Evolutionary conservation across 164 flowering plant species (phyloP).

Genomic region (Echeveria elegans): DNA sequence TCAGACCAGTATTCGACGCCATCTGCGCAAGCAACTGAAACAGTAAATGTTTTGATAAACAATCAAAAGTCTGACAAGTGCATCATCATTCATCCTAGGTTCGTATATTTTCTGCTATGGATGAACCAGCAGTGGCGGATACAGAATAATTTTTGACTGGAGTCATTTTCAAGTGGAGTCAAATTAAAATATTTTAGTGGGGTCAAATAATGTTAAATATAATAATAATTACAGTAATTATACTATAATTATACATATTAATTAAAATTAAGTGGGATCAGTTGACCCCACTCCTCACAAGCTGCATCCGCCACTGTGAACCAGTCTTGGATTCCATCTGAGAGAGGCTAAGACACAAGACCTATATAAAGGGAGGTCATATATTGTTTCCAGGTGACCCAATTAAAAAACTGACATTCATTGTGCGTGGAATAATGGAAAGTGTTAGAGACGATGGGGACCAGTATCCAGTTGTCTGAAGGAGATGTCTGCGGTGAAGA

Average conservation of each 20-base stretch:
- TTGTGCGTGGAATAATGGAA: constrained; percentile 63
- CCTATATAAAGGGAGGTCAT: constrained; percentile 56
- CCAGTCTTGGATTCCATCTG: constrained; percentile 65
- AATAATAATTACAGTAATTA: too few relatives aligned
- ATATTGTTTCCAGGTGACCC: constrained; percentile 41
- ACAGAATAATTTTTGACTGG: too few relatives aligned
- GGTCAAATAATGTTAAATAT: too few relatives aligned
- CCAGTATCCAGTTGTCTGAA: constrained; percentile 33
- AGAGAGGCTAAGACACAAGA: constrained; percentile 57
- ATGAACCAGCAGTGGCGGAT: too few relatives aligned
- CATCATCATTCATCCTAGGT: constrained; percentile 33
- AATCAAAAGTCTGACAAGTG: not conserved
- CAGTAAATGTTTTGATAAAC: too few relatives aligned
- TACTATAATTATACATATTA: too few relatives aligned
- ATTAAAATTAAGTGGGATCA: too few relatives aligned
- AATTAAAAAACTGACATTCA: constrained; percentile 53
- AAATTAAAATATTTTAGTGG: too few relatives aligned
- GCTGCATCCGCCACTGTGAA: too few relatives aligned
- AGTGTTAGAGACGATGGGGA: constrained; percentile 46
- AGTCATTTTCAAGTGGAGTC: too few relatives aligned
- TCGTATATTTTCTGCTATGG: constrained; percentile 62
- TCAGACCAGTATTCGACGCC: constrained; percentile 8
- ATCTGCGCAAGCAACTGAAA: not conserved
- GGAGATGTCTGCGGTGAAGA: constrained; percentile 85
- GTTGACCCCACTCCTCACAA: too few relatives aligned